These are phyloP conservation scores for Hyaloscypha variabilis DNA, from an alignment of 495 filamentous ascomycete genomes.

Conservation along the genomic window DNA sequence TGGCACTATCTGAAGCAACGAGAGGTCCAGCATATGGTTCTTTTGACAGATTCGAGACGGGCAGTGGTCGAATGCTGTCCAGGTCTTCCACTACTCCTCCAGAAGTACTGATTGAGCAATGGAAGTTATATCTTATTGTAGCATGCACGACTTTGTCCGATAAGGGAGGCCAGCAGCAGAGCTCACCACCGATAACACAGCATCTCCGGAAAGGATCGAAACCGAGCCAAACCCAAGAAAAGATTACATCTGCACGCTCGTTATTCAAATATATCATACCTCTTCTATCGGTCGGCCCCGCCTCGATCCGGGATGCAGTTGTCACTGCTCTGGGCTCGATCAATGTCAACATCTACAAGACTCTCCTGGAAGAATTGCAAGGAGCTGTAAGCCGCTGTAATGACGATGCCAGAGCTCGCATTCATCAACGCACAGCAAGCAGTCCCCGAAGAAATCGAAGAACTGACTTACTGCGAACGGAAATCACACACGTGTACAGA, in stretches of 20 bases:
- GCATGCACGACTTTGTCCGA: conserved; percentile 94
- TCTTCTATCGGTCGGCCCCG: conserved; percentile 73
- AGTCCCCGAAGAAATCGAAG: conserved; percentile 73
- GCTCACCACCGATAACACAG: conserved; percentile 62
- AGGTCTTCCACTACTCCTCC: conserved; percentile 73
- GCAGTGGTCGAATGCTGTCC: conserved; percentile 46
- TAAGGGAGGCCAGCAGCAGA: conserved; percentile 68
- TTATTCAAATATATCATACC: conserved; percentile 92
- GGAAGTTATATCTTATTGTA: conserved; percentile 97
- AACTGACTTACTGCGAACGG: conserved; percentile 85
- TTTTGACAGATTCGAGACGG: conserved; percentile 47
- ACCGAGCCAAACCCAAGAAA: conserved; percentile 69
- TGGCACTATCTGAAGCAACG: conserved; percentile 72
- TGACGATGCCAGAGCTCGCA: conserved; percentile 84
- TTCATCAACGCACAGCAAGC: conserved; percentile 80
- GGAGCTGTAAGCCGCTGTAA: conserved; percentile 78
- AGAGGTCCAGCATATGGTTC: conserved; percentile 61
- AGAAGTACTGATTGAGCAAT: conserved; percentile 91
- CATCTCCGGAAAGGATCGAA: conserved; percentile 87
- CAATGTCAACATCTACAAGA: conserved; percentile 93
- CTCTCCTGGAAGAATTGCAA: conserved; percentile 86
- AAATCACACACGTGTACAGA: conserved; percentile 94
- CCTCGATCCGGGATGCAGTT: conserved; percentile 84
- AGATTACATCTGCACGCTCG: conserved; percentile 83
- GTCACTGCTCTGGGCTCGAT: conserved; percentile 91